Evolutionary conservation across 2,329 filamentous ascomycete genomes (phyloP).

Genomic region (Aspergillus ibericus): DNA sequence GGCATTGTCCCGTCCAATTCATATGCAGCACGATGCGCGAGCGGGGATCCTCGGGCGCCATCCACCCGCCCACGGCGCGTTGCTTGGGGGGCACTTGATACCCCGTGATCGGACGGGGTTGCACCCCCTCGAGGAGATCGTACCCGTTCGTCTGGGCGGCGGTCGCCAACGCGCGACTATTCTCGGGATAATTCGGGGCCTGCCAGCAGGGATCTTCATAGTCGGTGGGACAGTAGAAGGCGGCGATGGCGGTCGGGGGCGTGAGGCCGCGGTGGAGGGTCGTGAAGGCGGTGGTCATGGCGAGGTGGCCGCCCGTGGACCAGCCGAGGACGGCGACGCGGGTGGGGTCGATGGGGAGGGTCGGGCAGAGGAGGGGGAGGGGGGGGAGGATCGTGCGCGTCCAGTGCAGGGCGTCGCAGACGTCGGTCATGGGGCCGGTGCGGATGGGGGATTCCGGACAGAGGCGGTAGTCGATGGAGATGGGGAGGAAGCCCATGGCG

Average conservation of each 20-base stretch:
- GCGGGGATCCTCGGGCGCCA: slow-evolving; percentile 33
- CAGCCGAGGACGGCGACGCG: slow-evolving; percentile 48
- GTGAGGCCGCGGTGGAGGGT: slow-evolving; percentile 25
- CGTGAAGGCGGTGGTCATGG: slow-evolving; percentile 47
- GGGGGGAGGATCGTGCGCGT: slow-evolving; percentile 5
- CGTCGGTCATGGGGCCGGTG: slow-evolving; percentile 49
- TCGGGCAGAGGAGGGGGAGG: background rate
- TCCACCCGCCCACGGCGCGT: slow-evolving; percentile 17
- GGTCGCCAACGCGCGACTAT: background rate
- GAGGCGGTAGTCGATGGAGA: slow-evolving; percentile 53
- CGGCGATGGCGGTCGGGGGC: slow-evolving; percentile 46
- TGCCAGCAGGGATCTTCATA: slow-evolving; percentile 30
- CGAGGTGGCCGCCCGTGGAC: slow-evolving; percentile 51
- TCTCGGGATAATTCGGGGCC: background rate
- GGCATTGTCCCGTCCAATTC: slow-evolving; percentile 41
- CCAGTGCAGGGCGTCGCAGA: slow-evolving; percentile 35
- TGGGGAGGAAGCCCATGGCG: slow-evolving; percentile 44
- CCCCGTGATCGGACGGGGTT: slow-evolving; percentile 10
- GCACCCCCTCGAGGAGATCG: background rate
- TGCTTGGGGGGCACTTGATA: slow-evolving; percentile 17
- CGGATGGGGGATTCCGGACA: slow-evolving; percentile 49
- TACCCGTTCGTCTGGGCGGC: too few species aligned
- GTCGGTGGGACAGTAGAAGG: slow-evolving; percentile 49
- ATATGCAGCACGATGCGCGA: slow-evolving; percentile 43
- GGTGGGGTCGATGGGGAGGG: slow-evolving; percentile 14